phyloP scores from a whole-genome alignment of 331 rosid species.

The Quercus lobata region DNA sequence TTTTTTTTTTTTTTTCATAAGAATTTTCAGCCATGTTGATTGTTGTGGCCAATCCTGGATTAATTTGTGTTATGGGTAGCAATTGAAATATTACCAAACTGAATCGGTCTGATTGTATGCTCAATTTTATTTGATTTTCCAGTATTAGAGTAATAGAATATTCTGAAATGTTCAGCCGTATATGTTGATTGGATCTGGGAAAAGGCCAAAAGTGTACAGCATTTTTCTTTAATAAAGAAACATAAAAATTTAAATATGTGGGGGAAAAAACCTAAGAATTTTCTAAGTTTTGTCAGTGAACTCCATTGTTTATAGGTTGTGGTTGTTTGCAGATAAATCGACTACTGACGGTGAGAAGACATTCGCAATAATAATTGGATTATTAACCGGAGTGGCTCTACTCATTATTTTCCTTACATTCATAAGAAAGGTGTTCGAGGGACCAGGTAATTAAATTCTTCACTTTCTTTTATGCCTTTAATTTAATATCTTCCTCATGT shows the following conservation, averaged over 20 bases:
- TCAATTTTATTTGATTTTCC: too few relatives aligned
- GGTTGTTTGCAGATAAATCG: constrained; percentile 41
- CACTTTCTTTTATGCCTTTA: not conserved
- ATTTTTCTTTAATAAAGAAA: too few relatives aligned
- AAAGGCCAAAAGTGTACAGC: too few relatives aligned
- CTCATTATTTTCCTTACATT: constrained; percentile 66
- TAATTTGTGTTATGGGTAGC: too few relatives aligned
- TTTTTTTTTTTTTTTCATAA: too few relatives aligned
- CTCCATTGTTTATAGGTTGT: not conserved
- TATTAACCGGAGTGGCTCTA: constrained; percentile 71
- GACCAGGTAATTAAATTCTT: constrained; percentile 32
- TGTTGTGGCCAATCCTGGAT: too few relatives aligned
- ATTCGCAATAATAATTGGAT: constrained; percentile 75
- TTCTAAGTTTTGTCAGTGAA: not conserved
- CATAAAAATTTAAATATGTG: not conserved
- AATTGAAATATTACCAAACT: too few relatives aligned
- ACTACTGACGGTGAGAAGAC: constrained; percentile 53
- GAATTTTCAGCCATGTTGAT: too few relatives aligned
- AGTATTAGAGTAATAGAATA: too few relatives aligned
- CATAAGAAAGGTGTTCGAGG: constrained; percentile 53
- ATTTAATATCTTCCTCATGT: not conserved
- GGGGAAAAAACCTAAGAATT: not conserved
- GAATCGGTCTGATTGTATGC: too few relatives aligned
- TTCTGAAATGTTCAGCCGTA: too few relatives aligned
- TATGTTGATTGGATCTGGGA: too few relatives aligned